phyloP scores from a whole-genome alignment of 2,329 filamentous ascomycete species.

The Colletotrichum plurivorum region DNA sequence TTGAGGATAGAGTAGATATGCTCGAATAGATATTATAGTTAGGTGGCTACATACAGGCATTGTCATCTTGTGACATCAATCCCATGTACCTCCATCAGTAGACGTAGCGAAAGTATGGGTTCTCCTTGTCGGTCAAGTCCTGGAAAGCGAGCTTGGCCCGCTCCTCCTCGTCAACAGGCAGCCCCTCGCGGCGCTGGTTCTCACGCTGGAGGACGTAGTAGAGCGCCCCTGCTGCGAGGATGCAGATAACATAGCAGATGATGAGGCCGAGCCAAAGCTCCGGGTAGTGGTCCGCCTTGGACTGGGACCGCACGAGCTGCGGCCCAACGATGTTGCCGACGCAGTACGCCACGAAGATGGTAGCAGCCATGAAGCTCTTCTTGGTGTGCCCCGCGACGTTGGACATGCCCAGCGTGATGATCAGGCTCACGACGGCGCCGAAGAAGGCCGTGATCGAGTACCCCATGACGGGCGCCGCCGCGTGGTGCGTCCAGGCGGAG shows the following conservation, averaged over 20 bases:
- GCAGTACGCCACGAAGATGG: conserved; percentile 82
- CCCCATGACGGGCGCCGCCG: conserved; percentile 76
- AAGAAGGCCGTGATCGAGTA: conserved; percentile 83
- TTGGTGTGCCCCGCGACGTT: conserved; percentile 85
- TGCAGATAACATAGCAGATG: conserved; percentile 76
- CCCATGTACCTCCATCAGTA: conserved; percentile 5
- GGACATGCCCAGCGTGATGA: conserved; percentile 67
- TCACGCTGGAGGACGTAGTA: conserved; percentile 72
- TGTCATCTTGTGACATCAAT: not conserved
- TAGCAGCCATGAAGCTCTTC: conserved; percentile 82
- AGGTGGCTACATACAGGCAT: not conserved
- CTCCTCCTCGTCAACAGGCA: conserved; percentile 71
- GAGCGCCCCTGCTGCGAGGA: conserved; percentile 67
- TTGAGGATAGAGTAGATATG: not conserved
- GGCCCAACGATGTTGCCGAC: conserved; percentile 84
- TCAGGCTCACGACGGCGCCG: conserved; percentile 75
- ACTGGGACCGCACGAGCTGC: conserved; percentile 77
- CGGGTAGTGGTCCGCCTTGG: conserved; percentile 77
- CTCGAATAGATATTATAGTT: not conserved
- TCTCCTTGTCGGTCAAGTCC: conserved; percentile 78
- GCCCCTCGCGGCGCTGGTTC: conserved; percentile 65
- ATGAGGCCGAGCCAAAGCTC: conserved; percentile 80
- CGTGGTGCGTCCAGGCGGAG: conserved; percentile 73
- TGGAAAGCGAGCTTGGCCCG: conserved; percentile 76
- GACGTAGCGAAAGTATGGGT: conserved; percentile 76